Percentiles rank a stretch among this genome's conserved stretches.
These are phyloP conservation scores for Globisporangium barbulae DNA, from an alignment of 352 stramenopile genomes.

Conservation along the genomic window DNA sequence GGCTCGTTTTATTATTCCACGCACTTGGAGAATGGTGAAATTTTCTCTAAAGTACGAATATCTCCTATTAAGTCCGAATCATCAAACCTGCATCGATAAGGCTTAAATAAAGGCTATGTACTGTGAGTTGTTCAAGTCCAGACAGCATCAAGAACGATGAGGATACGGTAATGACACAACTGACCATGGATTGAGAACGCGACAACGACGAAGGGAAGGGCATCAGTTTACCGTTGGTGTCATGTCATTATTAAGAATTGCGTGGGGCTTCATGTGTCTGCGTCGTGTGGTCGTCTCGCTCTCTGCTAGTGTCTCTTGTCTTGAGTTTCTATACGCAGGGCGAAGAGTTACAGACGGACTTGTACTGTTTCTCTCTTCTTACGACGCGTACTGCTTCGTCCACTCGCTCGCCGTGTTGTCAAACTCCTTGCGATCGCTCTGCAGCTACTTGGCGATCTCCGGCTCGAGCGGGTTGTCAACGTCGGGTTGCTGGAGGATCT, in stretches of 20 bases:
- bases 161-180: too few relatives aligned
- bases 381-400: conserved; percentile 89
- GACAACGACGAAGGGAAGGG: too few relatives aligned
- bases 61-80: too few relatives aligned
- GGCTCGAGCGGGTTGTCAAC: conserved; percentile 96
- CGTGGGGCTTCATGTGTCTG: neutral
- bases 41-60: neutral
- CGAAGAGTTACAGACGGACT: neutral
- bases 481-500: conserved; percentile 94
- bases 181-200: too few relatives aligned
- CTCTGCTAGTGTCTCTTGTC: neutral
- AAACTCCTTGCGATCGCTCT: conserved; percentile 93
- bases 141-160: too few relatives aligned
- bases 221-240: too few relatives aligned
- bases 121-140: too few relatives aligned
- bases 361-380: conserved; percentile 9
- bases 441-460: conserved; percentile 92
- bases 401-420: conserved; percentile 91
- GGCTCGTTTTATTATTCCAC: too few relatives aligned
- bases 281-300: neutral
- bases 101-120: too few relatives aligned
- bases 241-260: neutral
- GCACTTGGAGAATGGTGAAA: neutral
- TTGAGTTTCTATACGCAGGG: neutral
- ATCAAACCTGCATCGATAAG: too few relatives aligned